Conservation (phyloP, 345 rosid genomes). For the Erodium maritimum region DNA sequence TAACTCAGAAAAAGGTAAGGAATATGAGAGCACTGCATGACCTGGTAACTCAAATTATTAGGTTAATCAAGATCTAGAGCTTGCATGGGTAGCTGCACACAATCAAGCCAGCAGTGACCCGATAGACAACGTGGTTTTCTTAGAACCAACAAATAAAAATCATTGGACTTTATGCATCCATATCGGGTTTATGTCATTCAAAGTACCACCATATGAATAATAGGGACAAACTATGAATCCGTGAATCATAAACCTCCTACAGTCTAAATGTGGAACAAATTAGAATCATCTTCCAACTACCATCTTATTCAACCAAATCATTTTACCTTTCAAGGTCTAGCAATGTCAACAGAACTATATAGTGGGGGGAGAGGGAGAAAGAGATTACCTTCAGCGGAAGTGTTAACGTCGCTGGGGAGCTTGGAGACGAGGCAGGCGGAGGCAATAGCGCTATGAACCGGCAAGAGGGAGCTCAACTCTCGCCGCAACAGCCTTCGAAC, state of each 20-base stretch:
- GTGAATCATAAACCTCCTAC: not conserved
- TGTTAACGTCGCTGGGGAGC: conserved; percentile 33
- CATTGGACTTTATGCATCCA: not conserved
- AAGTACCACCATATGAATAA: not conserved
- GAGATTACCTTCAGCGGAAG: conserved; percentile 36
- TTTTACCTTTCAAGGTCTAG: not conserved
- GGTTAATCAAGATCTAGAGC: not conserved
- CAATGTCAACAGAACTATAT: not conserved
- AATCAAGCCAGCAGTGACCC: not conserved
- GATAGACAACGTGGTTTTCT: not conserved
- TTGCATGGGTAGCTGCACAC: not conserved
- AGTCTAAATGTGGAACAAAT: no score
- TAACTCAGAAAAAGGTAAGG: not conserved
- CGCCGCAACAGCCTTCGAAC: conserved; percentile 39
- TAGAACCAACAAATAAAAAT: not conserved
- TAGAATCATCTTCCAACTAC: no score
- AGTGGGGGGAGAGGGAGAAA: no score
- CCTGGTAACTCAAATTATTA: not conserved
- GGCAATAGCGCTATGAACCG: conserved; percentile 50
- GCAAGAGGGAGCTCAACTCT: conserved; percentile 50
- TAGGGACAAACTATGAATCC: not conserved
- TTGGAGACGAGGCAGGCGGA: conserved; percentile 69
- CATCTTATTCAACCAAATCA: not conserved
- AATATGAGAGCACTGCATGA: not conserved
- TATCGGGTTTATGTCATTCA: not conserved